These are phyloP conservation scores for Meyerozyma sp. DNA, from an alignment of 1,139 yeast genomes.

Conservation along the genomic window DNA sequence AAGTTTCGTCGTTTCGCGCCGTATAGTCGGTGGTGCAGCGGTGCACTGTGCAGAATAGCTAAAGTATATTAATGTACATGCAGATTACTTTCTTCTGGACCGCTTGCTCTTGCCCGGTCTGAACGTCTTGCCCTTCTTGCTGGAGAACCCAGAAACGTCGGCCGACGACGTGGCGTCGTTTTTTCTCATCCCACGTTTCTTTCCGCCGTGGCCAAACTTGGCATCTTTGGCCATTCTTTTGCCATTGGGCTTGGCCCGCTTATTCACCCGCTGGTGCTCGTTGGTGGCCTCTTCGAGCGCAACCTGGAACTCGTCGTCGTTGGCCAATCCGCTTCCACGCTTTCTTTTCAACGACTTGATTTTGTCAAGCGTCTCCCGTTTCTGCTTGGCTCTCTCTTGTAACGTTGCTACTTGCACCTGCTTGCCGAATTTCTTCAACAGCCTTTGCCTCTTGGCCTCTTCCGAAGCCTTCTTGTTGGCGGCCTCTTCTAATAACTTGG, in stretches of 20 bases:
- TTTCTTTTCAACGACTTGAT: slow-evolving; percentile 85
- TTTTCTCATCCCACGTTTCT: slow-evolving; percentile 65
- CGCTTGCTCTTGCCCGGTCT: slow-evolving; percentile 79
- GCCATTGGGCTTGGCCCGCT: slow-evolving; percentile 52
- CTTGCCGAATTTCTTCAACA: slow-evolving; percentile 94
- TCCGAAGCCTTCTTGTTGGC: slow-evolving; percentile 87
- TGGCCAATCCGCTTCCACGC: slow-evolving; percentile 70
- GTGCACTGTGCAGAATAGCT: neutral
- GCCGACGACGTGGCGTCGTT: slow-evolving; percentile 73
- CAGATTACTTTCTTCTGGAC: slow-evolving; percentile 14
- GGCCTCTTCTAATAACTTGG: slow-evolving; percentile 77
- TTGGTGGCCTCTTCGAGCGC: slow-evolving; percentile 88
- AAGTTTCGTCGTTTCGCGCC: neutral
- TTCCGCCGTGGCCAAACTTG: slow-evolving; percentile 64
- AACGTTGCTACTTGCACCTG: slow-evolving; percentile 92
- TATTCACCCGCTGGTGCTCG: slow-evolving; percentile 32
- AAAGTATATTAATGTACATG: neutral
- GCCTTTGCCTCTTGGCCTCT: slow-evolving; percentile 92
- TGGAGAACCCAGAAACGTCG: slow-evolving; percentile 61
- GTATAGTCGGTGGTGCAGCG: neutral
- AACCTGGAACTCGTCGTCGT: slow-evolving; percentile 57
- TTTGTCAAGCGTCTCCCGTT: slow-evolving; percentile 85
- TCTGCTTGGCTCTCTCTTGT: slow-evolving; percentile 92
- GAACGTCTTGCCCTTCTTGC: slow-evolving; percentile 32
- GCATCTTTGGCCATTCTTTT: slow-evolving; percentile 65